Conservation (phyloP, 1,284 basidiomycete genomes). For the Cystobasidium pallidum region DNA sequence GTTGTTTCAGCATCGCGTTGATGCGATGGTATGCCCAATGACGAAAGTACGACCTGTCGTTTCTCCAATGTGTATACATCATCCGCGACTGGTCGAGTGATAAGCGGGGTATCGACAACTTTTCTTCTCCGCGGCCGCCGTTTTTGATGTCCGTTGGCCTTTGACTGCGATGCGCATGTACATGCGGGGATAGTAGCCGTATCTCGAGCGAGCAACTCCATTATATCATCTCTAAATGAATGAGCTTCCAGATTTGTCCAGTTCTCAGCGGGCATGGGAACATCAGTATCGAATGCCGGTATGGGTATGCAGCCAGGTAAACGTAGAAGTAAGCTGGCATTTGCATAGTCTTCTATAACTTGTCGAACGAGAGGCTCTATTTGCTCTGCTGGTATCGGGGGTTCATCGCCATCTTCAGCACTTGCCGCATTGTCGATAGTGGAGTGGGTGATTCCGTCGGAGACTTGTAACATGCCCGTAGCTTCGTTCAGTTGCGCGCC, state of each 20-base stretch:
- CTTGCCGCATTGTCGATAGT: slow-evolving; percentile 49
- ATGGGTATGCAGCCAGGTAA: slow-evolving; percentile 74
- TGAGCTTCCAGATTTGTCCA: slow-evolving; percentile 65
- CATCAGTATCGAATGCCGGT: slow-evolving; percentile 64
- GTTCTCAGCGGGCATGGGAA: slow-evolving; percentile 63
- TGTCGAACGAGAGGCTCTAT: slow-evolving; percentile 67
- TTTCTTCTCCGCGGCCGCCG: slow-evolving; percentile 15
- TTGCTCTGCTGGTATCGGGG: slow-evolving; percentile 62
- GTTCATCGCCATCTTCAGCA: slow-evolving; percentile 59
- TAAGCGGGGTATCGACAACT: slow-evolving; percentile 65
- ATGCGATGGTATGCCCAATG: slow-evolving; percentile 65
- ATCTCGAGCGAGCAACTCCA: slow-evolving; percentile 50
- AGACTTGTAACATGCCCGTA: not conserved
- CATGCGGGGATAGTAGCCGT: slow-evolving; percentile 45
- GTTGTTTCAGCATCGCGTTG: slow-evolving; percentile 59
- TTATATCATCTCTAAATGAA: slow-evolving; percentile 61
- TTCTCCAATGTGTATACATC: slow-evolving; percentile 63
- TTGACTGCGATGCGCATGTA: slow-evolving; percentile 3
- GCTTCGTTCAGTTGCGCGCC: slow-evolving; percentile 11
- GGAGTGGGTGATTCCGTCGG: slow-evolving; percentile 43
- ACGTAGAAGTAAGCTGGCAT: slow-evolving; percentile 69
- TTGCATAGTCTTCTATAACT: slow-evolving; percentile 68
- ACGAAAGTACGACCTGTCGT: slow-evolving; percentile 60
- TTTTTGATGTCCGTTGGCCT: not conserved
- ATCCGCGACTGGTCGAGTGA: slow-evolving; percentile 64